phyloP scores from a whole-genome alignment of 2,329 filamentous ascomycete genomes.

The Trichoderma sp. region DNA sequence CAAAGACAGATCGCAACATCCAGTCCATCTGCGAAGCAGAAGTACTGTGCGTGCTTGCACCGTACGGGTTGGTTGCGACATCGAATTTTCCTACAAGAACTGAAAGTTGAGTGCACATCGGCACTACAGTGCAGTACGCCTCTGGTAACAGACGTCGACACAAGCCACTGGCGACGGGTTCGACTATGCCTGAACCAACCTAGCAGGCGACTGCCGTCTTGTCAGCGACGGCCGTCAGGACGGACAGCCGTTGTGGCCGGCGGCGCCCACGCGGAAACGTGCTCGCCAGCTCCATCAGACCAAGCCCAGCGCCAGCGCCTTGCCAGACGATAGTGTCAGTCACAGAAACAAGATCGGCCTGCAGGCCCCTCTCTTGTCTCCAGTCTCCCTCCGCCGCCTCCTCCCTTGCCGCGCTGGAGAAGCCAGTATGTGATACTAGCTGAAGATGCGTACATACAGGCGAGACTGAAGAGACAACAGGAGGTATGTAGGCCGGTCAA shows the following conservation, averaged over 20 bases:
- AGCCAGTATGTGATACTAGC: neutral
- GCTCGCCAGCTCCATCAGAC: slow-evolving; percentile 10
- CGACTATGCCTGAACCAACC: neutral
- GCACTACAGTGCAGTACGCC: neutral
- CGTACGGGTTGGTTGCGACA: neutral
- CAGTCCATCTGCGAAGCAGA: slow-evolving; percentile 13
- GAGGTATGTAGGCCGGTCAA: no score
- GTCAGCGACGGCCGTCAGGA: slow-evolving; percentile 9
- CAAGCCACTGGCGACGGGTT: neutral
- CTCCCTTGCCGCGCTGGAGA: slow-evolving; percentile 12
- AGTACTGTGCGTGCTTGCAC: slow-evolving; percentile 4
- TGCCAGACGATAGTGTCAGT: slow-evolving; percentile 16
- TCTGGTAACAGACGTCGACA: neutral
- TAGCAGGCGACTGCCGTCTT: slow-evolving; percentile 17
- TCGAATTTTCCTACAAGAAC: neutral
- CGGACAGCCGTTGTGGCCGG: neutral
- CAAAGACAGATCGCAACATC: slow-evolving; percentile 12
- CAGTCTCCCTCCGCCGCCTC: neutral
- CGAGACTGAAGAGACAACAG: neutral
- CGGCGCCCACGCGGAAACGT: slow-evolving; percentile 10
- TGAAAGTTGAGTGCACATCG: neutral
- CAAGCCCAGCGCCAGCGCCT: neutral
- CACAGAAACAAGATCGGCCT: slow-evolving; percentile 18
- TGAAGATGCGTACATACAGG: neutral
- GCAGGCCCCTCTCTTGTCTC: slow-evolving; percentile 7